Evolutionary conservation across 768 basidiomycete genomes (phyloP), one percentile per base, ranked within the genome.

Genomic region (Trametes gibbosa): DNA sequence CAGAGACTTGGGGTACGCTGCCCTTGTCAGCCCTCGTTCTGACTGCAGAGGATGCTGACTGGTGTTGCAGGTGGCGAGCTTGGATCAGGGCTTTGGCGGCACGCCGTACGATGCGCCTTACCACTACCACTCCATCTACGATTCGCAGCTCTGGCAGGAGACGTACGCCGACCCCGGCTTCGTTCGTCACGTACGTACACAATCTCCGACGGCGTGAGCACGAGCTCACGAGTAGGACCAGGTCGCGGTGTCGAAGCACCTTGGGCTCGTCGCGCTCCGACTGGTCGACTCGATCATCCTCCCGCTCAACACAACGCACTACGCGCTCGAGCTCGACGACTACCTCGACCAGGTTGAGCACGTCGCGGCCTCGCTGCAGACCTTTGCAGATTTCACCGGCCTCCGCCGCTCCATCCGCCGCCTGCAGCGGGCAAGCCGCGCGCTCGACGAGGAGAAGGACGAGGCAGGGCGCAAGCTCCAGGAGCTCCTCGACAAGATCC

Each of bases 281-380:
- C 54, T 87, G 5, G 73, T 81, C 3, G 79, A 82, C 55, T 73
- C 79, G 23, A 69, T 86, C 49, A 68, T 87, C 37, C 73, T 88
- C 21, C 87, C 87, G 1, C 70, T 88, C 58, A 88, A 88, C 69
- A 86, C 86, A 5, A 88, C 86, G 0, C 83, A 87, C 68, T 88
- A 88, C 62, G 71, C 85, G 0, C 68, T 77, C 40, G 82, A 86
- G 63, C 74, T 89, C 14, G 75, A 71, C 40, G 67, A 64, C n/a
- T 87, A 89, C 67, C 74, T 85, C 5, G 69, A 78, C 50, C 74
- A 77, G 27, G 66, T 69, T 17, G 68, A 69, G 41, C 34, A 40
- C 14, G 54, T 66, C 34, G 66, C 68, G 9, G 25, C 56, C 7
- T 58, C 64, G 5, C 51, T 65, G 32, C 19, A 53, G 39, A 32